Base-by-base conservation (phyloP, 768 basidiomycete genomes). In the Leccinum variicolor region DNA sequence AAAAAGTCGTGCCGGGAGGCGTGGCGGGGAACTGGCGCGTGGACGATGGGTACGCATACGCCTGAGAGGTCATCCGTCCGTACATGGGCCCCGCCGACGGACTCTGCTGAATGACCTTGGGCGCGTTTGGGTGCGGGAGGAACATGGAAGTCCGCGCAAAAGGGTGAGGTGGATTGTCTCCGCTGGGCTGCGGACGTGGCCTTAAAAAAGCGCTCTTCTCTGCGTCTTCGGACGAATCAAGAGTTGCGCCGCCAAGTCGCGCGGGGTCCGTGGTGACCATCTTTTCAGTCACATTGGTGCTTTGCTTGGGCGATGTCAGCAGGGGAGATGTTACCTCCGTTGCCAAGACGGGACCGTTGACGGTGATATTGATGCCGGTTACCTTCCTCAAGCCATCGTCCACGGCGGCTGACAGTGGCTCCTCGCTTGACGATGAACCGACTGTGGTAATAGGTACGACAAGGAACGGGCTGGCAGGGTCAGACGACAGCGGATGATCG, bases 11-110 rank as follows among this genome's bases (percentile, higher is more conserved):
- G 49, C 73, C 69, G 15, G 72, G 67, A 0, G 72, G 62, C 1
- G 50, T 55, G 3, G 41, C 25, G 6, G 25, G 41, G 41, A 43
- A 43, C 19, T 43, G 53, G 19, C 39, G 52, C 7, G 26, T 15
- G 41, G 41, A 43, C 19, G 41, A 19, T 11, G 61, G 56, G 10
- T 51, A 54, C 1, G 57, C 28, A 45, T 67, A 62, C 6, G 61
- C 54, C 19, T 70, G 73, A 21, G 57, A 21, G 13, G 49, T 55
- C 52, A 60, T 47, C 51, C 79, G 79, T 51, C 82, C 80, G 66
- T 84, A 87, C 83, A 87, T 82, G 3, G 85, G 85, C 0, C 85
- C 85, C 2, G 73, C 69, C 2, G 67, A 68, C 15, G 58, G 65
- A 45, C 26, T 17, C 13, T 50, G 25, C 17, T 25, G 33, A 2